These are phyloP conservation scores for Strobilomyces confusus DNA, from an alignment of 768 basidiomycete species.

Conservation along the genomic window DNA sequence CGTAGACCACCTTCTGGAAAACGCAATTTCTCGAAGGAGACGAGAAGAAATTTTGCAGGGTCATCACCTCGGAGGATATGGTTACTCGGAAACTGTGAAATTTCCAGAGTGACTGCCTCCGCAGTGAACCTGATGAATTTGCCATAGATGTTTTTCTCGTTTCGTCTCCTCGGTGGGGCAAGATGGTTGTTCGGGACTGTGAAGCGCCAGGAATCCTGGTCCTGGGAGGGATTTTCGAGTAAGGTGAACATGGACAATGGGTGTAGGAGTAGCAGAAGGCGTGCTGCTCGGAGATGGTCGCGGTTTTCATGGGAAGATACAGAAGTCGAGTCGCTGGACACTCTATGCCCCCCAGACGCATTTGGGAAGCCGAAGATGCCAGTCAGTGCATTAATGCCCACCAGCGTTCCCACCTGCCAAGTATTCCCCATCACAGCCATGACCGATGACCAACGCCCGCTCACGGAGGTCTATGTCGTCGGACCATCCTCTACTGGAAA, in stretches of 20 bases:
- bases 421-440: conserved; percentile 10
- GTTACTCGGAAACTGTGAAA: conserved; percentile 50
- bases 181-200: conserved; percentile 32
- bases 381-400: conserved; percentile 11
- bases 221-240: conserved; percentile 39
- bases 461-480: conserved; percentile 39
- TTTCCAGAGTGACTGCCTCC: conserved; percentile 48
- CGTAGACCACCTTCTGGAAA: conserved; percentile 51
- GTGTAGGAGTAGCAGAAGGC: neutral
- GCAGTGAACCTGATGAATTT: conserved; percentile 50
- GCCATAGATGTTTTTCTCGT: conserved; percentile 32
- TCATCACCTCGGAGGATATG: conserved; percentile 58
- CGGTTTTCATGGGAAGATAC: neutral
- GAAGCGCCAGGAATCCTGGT: conserved; percentile 56
- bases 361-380: conserved; percentile 8
- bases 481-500: conserved; percentile 69
- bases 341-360: conserved; percentile 2
- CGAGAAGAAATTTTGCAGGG: conserved; percentile 50
- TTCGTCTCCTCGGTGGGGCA: conserved; percentile 23
- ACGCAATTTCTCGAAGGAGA: conserved; percentile 50
- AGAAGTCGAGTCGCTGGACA: conserved; percentile 1
- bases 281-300: neutral
- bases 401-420: conserved; percentile 17
- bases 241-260: conserved; percentile 23
- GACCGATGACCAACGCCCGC: conserved; percentile 10